Evolutionary conservation across 1,139 yeast species (phyloP).

Genomic region (Suhomyces yuchorum): DNA sequence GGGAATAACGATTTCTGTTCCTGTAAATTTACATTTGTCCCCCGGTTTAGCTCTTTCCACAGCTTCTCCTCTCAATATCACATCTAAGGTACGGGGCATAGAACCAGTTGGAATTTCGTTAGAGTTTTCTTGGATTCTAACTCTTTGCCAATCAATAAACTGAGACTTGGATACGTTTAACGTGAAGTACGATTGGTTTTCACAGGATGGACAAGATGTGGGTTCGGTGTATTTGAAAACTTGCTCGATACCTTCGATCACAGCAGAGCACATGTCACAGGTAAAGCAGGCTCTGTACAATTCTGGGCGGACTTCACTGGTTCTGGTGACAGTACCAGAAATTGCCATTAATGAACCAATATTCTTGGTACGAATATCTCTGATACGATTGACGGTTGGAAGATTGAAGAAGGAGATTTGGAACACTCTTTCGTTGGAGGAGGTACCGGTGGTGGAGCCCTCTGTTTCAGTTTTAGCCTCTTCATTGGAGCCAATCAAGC

Average conservation of each 20-base stretch:
- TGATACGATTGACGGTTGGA: constrained; percentile 79
- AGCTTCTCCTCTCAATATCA: constrained; percentile 87
- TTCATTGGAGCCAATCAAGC: constrained; percentile 32
- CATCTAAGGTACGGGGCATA: constrained; percentile 97
- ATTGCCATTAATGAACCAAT: constrained; percentile 85
- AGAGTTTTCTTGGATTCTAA: constrained; percentile 92
- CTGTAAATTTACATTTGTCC: constrained; percentile 92
- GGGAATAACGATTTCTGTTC: constrained; percentile 94
- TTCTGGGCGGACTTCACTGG: constrained; percentile 97
- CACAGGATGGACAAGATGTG: constrained; percentile 87
- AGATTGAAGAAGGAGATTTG: constrained; percentile 89
- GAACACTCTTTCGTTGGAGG: constrained; percentile 69
- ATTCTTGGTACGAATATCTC: constrained; percentile 88
- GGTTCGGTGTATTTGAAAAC: constrained; percentile 95
- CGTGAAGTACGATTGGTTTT: constrained; percentile 85
- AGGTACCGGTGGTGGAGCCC: constrained; percentile 30
- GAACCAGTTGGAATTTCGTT: constrained; percentile 97
- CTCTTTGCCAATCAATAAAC: constrained; percentile 96
- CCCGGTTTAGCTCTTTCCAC: constrained; percentile 99
- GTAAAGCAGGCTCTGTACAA: constrained; percentile 83
- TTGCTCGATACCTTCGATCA: constrained; percentile 90
- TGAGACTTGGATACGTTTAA: constrained; percentile 80
- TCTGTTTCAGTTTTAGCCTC: constrained; percentile 20
- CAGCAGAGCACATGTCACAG: constrained; percentile 85
- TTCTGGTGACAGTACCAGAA: constrained; percentile 94